A percentile compares a stretch with the other conserved stretches of the same genome.
phyloP scores from a whole-genome alignment of 1,139 yeast genomes.

The Candida frijolesensis region DNA sequence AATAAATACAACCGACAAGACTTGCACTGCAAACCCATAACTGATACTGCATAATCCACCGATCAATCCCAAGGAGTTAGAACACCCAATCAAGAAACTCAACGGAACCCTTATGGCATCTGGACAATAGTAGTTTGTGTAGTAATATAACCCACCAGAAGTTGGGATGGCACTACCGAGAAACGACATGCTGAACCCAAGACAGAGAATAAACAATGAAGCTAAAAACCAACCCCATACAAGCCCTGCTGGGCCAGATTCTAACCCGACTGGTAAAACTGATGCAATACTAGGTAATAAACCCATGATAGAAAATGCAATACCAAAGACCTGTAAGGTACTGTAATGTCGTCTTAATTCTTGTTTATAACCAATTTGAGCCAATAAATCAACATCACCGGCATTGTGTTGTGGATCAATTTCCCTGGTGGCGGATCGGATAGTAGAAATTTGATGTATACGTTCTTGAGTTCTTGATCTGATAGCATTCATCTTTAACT shows the following conservation, averaged over 20 bases:
- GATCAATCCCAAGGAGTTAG: constrained; percentile 38
- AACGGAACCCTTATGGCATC: constrained; percentile 34
- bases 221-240: constrained; percentile 77
- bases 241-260: constrained; percentile 49
- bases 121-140: constrained; percentile 46
- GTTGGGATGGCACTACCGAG: constrained; percentile 73
- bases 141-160: constrained; percentile 68
- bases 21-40: constrained; percentile 40
- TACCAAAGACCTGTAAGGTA: constrained; percentile 54
- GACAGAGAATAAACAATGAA: constrained; percentile 55
- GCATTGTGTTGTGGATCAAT: constrained; percentile 29
- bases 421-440: constrained; percentile 27
- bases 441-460: constrained; percentile 22
- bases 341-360: constrained; percentile 50
- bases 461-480: constrained; percentile 26
- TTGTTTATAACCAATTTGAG: constrained; percentile 57
- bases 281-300: constrained; percentile 50
- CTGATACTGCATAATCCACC: constrained; percentile 42
- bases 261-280: constrained; percentile 32
- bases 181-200: constrained; percentile 65
- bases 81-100: constrained; percentile 48
- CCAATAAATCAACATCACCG: constrained; percentile 49
- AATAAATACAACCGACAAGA: constrained; percentile 37
- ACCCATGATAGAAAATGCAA: constrained; percentile 57
- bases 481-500: constrained; percentile 12